Base-by-base conservation (phyloP, 129 eudicot genomes). In the Flaveria bidentis region DNA sequence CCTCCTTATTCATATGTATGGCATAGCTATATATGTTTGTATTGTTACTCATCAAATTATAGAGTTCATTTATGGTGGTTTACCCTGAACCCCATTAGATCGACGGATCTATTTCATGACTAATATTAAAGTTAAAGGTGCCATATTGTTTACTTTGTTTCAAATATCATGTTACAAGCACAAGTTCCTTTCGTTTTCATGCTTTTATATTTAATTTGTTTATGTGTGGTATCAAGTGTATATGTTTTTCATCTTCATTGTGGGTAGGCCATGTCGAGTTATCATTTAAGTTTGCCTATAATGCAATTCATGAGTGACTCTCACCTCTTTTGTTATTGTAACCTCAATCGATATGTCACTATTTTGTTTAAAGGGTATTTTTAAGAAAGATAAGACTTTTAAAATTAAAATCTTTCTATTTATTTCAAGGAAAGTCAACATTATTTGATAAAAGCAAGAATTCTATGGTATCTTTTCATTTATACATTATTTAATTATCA, bases 201-300 rank as follows among this genome's bases (percentile, higher is more conserved):
- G 62, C 62, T 55, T 55, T 55, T 55, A 55, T 7, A 3, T 55
- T 55, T 55, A 17, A 55, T 17, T n/a, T 53, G 61, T 53, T 53
- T 53, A 53, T 17, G 17, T 52, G 58, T 52, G 58, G 58, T 16
- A 9, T 20, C 4, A 28, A 28, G 61, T 55, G 61, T 55, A 0
- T 23, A 53, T 53, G 60, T 53, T 53, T 53, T 53, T 53, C 39
- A 53, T 53, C 61, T 53, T 53, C 61, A 55, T 55, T 55, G 62
- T 55, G 62, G 62, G 62, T 55, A 55, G 28, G 62, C 39, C 39
- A 33, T 33, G 62, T 55, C 62, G 5, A 8, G 26, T 7, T 55
- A 55, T 55, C 26, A 55, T 55, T 55, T 18, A 18, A 25, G 25
- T 33, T 7, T 55, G 25, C 26, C 20, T 55, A 55, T 55, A 53